These are phyloP conservation scores for Tuber microsphaerosporum DNA, from an alignment of 495 filamentous ascomycete species.

Conservation along the genomic window DNA sequence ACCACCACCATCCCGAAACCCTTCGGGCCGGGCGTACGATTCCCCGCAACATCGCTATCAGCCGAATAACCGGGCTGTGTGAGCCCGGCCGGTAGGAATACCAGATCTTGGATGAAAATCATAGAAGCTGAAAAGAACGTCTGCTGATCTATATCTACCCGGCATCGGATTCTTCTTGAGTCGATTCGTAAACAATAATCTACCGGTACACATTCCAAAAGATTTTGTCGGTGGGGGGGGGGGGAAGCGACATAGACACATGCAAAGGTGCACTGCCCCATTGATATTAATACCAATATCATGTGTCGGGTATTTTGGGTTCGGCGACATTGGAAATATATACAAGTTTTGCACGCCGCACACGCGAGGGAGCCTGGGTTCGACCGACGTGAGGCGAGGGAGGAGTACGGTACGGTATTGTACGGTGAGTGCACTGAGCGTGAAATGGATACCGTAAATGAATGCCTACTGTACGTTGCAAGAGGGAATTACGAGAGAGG, in stretches of 20 bases:
- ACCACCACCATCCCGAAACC: neutral
- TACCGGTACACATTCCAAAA: neutral
- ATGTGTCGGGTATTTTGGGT: neutral
- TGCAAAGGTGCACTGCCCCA: neutral
- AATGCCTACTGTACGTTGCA: neutral
- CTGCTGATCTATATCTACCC: conserved; percentile 2
- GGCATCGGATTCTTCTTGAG: neutral
- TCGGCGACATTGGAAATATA: neutral
- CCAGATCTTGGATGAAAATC: neutral
- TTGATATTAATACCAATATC: neutral
- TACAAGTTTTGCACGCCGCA: neutral
- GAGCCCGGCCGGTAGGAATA: neutral
- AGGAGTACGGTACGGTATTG: neutral
- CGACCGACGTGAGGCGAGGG: neutral
- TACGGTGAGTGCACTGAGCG: neutral
- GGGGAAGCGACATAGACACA: neutral
- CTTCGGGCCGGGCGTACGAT: neutral
- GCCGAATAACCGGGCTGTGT: neutral
- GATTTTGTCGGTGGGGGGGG: neutral
- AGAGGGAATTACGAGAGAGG: neutral
- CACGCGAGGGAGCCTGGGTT: neutral
- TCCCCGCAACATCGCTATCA: neutral
- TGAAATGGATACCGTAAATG: neutral
- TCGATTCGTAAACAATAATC: neutral
- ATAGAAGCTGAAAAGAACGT: conserved; percentile 1